Percentiles rank a stretch among this genome's conserved stretches.
These are phyloP conservation scores for Helotiales sp. DNA, from an alignment of 2,329 filamentous ascomycete species.

Conservation along the genomic window DNA sequence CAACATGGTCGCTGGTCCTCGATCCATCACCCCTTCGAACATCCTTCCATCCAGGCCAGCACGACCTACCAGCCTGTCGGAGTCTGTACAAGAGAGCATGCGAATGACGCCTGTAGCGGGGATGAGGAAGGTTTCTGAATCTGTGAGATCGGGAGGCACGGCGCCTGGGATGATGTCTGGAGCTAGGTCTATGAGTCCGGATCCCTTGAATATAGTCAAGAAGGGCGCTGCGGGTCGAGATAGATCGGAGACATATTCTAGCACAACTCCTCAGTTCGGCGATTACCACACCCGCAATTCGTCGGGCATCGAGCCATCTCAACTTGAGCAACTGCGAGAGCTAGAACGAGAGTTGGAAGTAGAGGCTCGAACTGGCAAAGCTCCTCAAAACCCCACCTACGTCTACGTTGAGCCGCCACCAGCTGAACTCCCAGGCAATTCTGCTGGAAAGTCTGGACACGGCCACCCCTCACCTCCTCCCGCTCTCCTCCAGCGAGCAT, in stretches of 20 bases:
- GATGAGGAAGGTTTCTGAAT: neutral
- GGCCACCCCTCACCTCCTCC: neutral
- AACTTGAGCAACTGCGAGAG: neutral
- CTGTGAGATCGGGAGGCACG: neutral
- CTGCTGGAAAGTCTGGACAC: neutral
- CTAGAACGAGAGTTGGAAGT: neutral
- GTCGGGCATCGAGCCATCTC: neutral
- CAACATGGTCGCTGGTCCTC: neutral
- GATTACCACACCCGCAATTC: neutral
- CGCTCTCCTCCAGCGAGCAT: neutral
- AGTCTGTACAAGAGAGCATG: conserved; percentile 9
- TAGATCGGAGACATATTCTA: neutral
- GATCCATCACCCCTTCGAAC: neutral
- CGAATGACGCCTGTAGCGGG: neutral
- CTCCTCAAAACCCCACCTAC: neutral
- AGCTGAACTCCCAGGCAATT: neutral
- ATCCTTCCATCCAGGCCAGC: neutral
- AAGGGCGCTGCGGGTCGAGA: neutral
- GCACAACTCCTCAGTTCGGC: neutral
- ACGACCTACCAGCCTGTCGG: conserved; percentile 3
- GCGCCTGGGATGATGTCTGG: neutral
- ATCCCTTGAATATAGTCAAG: conserved; percentile 1
- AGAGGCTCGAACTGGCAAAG: neutral
- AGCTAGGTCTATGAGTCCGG: neutral
- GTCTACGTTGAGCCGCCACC: neutral